Evolutionary conservation across 305 asterid genomes (phyloP), one percentile per base, ranked within the genome.

Genomic region (Coffea humblotiana): DNA sequence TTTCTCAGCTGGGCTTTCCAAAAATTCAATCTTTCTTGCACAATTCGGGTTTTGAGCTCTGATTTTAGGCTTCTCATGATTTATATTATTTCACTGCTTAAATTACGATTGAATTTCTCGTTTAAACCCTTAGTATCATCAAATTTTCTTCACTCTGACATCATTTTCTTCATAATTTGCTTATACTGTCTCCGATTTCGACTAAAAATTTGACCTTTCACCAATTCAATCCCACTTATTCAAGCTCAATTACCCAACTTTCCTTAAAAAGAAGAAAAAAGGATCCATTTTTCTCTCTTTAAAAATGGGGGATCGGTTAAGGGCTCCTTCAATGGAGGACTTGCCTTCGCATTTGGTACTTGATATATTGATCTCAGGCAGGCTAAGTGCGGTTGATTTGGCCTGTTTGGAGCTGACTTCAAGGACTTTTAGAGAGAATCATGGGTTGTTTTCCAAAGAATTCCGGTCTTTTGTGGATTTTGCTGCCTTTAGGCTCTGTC

Each of bases 401-500:
- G 92, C 81, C 65, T 79, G 86, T 72, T 82, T 93, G 84, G 97
- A 93, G 86, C 85, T 92, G 83, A 87, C 93, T 76, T 90, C 94
- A 49, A 84, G 81, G 85, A 83, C 83, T 66, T 91, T 93, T 78
- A 82, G 90, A 80, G 84, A 79, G 63, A 82, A 74, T 82, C 88
- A 87, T 72, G 92, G 88, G 25, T 80, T 89, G 77, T 88, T 86
- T 80, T 83, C 98, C 7, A 86, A 81, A 78, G 91, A 89, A 78
- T 86, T 90, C 75, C 86, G 85, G 82, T 90, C 98, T 82, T 84
- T 92, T 72, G 87, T 88, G 69, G 97, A 93, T 82, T 90, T 87
- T 82, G 93, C 92, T 67, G 98, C 95, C n/a, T 90, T 84, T 84
- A 90, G 81, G 91, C 97, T 93, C 23, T 93, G 98, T 82, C 87